Evolutionary conservation across 164 flowering plant species (phyloP), one percentile per base, ranked within the genome.

Genomic region (Kalanchoe fedtschenkoi): DNA sequence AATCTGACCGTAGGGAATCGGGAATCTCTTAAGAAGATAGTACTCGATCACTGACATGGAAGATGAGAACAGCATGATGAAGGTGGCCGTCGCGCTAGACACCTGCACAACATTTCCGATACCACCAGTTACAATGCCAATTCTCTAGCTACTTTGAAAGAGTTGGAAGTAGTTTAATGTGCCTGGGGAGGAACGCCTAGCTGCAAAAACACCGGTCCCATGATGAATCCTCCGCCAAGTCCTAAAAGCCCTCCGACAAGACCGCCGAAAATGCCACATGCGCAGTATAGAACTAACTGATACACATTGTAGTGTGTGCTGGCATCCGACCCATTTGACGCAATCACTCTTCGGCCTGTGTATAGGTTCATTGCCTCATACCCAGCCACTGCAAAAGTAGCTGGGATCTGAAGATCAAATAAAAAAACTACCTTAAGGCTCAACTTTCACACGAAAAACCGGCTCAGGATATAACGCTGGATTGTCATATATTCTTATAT

Each of bases 101-200:
- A 51, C 56, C 56, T 51, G 17, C 56, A 19, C 4, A 44, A 44
- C 21, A n/a, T 24, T n/a, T 44, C 2, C 5, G 6, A 44, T n/a
- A n/a, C n/a, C n/a, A n/a, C n/a, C 24, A 19, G 8, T 44, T 44
- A 44, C 9, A 11, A 16, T 14, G 17, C n/a, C 46, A 42, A 14
- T 17, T 14, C 11, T 17, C 9, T 7, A 22, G 15, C 33, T 16
- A 17, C 9, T 54, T 22, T 9, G 33, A 22, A 54, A 54, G 8
- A 39, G 15, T 39, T 15, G 17, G 0, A 22, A 35, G 13, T 6
- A 62, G 22, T 30, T n/a, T n/a, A n/a, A n/a, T 34, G 21, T 11
- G 79, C 86, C 82, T 82, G 83, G 43, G 87, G 83, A 58, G 78
- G 87, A 33, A 82, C 47, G 24, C 81, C 87, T 47, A 82, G 59